phyloP scores from a whole-genome alignment of 129 eudicot genomes.

The Flaveria linearis region DNA sequence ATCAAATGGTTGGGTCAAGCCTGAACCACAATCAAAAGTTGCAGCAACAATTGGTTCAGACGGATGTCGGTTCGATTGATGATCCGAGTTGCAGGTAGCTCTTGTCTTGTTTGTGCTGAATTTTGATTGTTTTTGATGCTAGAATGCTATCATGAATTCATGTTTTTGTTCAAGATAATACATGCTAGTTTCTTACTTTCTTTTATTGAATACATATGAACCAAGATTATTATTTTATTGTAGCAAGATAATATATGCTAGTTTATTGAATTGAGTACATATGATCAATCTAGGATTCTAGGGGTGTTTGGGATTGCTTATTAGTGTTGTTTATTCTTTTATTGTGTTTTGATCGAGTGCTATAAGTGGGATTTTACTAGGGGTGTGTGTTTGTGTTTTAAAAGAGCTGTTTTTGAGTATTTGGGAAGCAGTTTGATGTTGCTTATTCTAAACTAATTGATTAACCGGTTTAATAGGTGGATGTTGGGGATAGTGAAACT shows the following conservation, averaged over 20 bases:
- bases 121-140: neutral
- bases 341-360: too few relatives aligned
- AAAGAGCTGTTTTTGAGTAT: neutral
- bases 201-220: neutral
- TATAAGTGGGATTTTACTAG: too few relatives aligned
- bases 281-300: neutral
- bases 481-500: neutral
- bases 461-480: neutral
- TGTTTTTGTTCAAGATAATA: neutral
- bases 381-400: too few relatives aligned
- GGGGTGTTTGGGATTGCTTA: too few relatives aligned
- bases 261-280: neutral
- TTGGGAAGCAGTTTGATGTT: neutral
- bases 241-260: neutral
- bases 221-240: neutral
- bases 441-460: neutral
- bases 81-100: constrained; percentile 55
- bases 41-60: constrained; percentile 20
- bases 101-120: neutral
- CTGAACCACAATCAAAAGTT: constrained; percentile 8
- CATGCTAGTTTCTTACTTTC: neutral
- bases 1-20: constrained; percentile 33
- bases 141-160: neutral
- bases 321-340: neutral
- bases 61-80: neutral